A percentile compares a stretch with the other conserved stretches of the same genome.
phyloP scores from a whole-genome alignment of 495 filamentous ascomycete genomes.

The Neurospora sublineolata region DNA sequence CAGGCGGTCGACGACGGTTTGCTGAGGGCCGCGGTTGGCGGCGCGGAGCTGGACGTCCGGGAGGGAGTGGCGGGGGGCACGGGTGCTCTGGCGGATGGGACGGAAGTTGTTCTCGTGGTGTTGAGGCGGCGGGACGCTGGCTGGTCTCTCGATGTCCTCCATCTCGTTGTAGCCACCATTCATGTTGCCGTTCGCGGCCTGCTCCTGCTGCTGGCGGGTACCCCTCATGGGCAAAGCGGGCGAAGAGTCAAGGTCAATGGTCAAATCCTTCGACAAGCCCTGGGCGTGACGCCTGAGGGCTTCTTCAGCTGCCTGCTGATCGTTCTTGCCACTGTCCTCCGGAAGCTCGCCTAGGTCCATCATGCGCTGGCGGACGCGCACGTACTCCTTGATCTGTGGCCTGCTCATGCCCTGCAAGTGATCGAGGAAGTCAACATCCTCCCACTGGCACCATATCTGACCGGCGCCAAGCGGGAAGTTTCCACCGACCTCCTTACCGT shows the following conservation, averaged over 20 bases:
- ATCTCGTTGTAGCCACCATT: conserved; percentile 10
- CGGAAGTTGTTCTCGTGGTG: conserved; percentile 10
- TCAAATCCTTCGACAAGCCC: conserved; percentile 12
- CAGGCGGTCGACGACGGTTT: conserved; percentile 9
- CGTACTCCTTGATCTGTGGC: conserved; percentile 44
- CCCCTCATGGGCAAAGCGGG: conserved; percentile 12
- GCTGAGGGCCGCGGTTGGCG: conserved; percentile 16
- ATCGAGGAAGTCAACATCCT: conserved; percentile 38
- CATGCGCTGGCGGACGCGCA: conserved; percentile 38
- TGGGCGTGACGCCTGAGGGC: conserved; percentile 30
- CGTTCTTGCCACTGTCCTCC: conserved; percentile 34
- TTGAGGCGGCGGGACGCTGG: not conserved
- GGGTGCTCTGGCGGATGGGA: conserved; percentile 16
- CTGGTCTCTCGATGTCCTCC: conserved; percentile 6
- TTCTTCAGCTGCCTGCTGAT: conserved; percentile 34
- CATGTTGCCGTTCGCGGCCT: not conserved
- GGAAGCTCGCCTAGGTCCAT: conserved; percentile 33
- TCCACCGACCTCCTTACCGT: conserved; percentile 33
- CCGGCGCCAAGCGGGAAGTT: conserved; percentile 42
- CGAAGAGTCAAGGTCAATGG: not conserved
- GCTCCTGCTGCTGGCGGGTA: not conserved
- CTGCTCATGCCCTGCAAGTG: conserved; percentile 33
- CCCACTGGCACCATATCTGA: conserved; percentile 42
- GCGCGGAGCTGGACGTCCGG: conserved; percentile 20
- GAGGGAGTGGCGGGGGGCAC: conserved; percentile 19